phyloP scores from a whole-genome alignment of 768 basidiomycete genomes.

The Paxillus involutus region DNA sequence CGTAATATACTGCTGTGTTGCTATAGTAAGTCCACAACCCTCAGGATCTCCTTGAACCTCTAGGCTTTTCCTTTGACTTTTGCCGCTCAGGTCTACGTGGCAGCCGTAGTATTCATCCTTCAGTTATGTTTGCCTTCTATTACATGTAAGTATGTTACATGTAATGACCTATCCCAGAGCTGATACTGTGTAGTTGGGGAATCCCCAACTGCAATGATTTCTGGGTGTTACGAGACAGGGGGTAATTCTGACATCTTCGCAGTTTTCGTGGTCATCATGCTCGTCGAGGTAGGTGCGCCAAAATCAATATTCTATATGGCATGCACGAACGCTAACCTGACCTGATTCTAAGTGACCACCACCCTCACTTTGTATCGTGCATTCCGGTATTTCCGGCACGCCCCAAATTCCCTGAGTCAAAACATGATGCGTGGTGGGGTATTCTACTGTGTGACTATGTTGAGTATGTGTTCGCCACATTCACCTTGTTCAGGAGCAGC shows the following conservation, averaged over 20 bases:
- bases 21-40: no score
- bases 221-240: neutral
- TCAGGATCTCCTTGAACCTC: neutral
- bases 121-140: no score
- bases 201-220: neutral
- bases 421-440: neutral
- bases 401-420: neutral
- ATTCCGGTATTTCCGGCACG: neutral
- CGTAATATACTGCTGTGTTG: neutral
- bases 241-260: neutral
- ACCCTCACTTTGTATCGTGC: no score
- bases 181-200: neutral
- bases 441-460: neutral
- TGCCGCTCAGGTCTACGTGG: neutral
- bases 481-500: neutral
- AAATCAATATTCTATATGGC: no score
- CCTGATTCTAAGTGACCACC: no score
- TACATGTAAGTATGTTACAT: no score
- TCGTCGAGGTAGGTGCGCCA: no score
- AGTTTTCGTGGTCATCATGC: no score
- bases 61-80: neutral
- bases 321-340: no score
- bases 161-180: no score
- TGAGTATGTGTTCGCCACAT: no score
- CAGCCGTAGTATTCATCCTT: neutral